phyloP scores from a whole-genome alignment of 371 early-diverging fungal genomes.

The Zychaea mexicana region DNA sequence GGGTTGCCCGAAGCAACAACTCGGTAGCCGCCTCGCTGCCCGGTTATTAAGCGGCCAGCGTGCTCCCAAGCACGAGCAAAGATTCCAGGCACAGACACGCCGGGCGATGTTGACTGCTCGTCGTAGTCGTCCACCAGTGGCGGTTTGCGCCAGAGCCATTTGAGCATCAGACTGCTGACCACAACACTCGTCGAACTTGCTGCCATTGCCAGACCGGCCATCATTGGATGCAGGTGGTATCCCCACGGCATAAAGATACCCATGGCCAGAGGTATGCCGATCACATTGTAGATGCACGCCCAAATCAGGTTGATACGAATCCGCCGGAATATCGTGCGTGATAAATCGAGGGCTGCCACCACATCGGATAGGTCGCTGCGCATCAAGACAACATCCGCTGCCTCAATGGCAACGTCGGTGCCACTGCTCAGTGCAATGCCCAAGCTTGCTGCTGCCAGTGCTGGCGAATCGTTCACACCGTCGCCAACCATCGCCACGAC shows the following conservation, averaged over 20 bases:
- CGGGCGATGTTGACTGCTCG: background rate
- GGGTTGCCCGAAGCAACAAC: constrained; percentile 12
- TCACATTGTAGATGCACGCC: constrained; percentile 88
- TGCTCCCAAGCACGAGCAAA: background rate
- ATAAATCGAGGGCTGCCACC: constrained; percentile 83
- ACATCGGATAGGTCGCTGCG: constrained; percentile 83
- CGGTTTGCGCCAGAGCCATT: constrained; percentile 65
- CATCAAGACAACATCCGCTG: constrained; percentile 88
- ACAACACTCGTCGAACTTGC: constrained; percentile 93
- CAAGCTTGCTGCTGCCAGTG: constrained; percentile 90
- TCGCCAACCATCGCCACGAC: constrained; percentile 98
- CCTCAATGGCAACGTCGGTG: constrained; percentile 95
- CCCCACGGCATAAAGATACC: constrained; percentile 89
- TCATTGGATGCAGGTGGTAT: constrained; percentile 84
- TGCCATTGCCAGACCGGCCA: constrained; percentile 95
- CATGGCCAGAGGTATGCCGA: constrained; percentile 95
- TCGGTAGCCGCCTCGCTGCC: constrained; percentile 9
- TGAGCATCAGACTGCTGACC: constrained; percentile 81
- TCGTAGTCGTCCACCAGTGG: constrained; percentile 15
- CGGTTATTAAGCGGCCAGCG: background rate
- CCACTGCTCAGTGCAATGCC: constrained; percentile 94
- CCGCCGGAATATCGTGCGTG: constrained; percentile 80
- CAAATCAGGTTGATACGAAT: constrained; percentile 87
- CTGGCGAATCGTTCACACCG: constrained; percentile 98
- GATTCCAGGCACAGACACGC: background rate